Base-by-base conservation (phyloP, 2,329 filamentous ascomycete species). In the Xylaria sp. region DNA sequence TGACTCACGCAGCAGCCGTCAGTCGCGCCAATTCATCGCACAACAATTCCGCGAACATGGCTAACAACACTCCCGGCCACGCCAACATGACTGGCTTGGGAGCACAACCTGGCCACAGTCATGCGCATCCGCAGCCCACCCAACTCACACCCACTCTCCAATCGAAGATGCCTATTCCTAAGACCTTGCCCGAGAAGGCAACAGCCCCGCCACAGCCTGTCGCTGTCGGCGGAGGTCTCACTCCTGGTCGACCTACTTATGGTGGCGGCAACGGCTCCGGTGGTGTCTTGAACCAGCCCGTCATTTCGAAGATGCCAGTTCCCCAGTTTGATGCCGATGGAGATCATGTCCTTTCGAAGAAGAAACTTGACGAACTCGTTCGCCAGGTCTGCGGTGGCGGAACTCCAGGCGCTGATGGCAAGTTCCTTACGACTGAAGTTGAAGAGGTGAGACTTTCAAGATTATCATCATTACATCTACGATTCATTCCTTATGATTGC, bases 341-440 rank as follows among this genome's bases (percentile, higher is more conserved):
- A 30, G 92, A 97, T 69, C 88, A 92, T 49, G 89, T 99, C 1
- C 80, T 99, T n/a, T 95, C 89, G 77, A 97, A 97, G 83, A 95
- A 96, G 78, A 97, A 96, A 77, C 82, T 99, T 47, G 92, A 99
- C 70, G 93, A 97, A 72, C 82, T 99, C 44, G 92, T 97, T 7
- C 86, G 92, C 54, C 93, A 97, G 75, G 92, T 97, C 60, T 96
- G 91, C 42, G 92, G 92, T 57, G 89, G 88, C 8, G 87, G 85
- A 30, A 83, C 85, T 0, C 88, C 90, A 63, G 80, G 83, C n/a
- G 82, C 85, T 52, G 88, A 90, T 65, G 86, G 86, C 62, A 91
- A 93, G 71, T 83, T 87, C 44, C 78, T 97, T 65, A 91, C 91
- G 34, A 91, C 94, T 0, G 94, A 97, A 67, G 93, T 96, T 54